phyloP scores from a whole-genome alignment of 495 filamentous ascomycete species.

The Ascobolus immersus region DNA sequence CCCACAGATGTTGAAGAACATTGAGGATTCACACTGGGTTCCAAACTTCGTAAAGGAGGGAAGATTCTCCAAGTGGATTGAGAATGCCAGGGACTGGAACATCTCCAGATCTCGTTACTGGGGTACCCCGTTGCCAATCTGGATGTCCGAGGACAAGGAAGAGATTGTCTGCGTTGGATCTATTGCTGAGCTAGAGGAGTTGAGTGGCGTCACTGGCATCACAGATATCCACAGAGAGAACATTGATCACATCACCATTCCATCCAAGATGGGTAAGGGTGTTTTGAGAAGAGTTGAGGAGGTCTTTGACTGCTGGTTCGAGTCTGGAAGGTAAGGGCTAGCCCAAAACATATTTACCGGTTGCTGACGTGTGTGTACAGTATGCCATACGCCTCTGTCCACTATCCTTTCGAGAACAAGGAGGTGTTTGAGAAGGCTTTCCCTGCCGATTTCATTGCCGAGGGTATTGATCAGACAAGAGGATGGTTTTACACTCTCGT shows the following conservation, averaged over 20 bases:
- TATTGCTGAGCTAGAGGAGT: conserved; percentile 56
- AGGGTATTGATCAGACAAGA: conserved; percentile 81
- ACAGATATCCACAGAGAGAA: conserved; percentile 87
- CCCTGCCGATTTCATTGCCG: conserved; percentile 90
- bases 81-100: conserved; percentile 92
- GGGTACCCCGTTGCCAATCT: conserved; percentile 85
- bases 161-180: conserved; percentile 77
- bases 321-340: too few relatives aligned
- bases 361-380: too few relatives aligned
- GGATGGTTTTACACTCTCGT: conserved; percentile 95
- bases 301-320: conserved; percentile 96
- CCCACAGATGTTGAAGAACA: conserved; percentile 69
- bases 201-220: conserved; percentile 71
- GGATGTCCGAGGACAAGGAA: conserved; percentile 68
- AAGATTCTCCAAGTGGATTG: conserved; percentile 65
- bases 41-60: conserved; percentile 79
- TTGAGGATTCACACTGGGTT: conserved; percentile 83
- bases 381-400: conserved; percentile 84
- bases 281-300: conserved; percentile 56
- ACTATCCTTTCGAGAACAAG: conserved; percentile 86
- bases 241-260: conserved; percentile 89
- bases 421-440: conserved; percentile 61
- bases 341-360: too few relatives aligned
- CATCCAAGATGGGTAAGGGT: conserved; percentile 73
- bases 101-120: conserved; percentile 88